Evolutionary conservation across 1,284 basidiomycete genomes (phyloP).

Genomic region (Stygiomarasmius scandens): DNA sequence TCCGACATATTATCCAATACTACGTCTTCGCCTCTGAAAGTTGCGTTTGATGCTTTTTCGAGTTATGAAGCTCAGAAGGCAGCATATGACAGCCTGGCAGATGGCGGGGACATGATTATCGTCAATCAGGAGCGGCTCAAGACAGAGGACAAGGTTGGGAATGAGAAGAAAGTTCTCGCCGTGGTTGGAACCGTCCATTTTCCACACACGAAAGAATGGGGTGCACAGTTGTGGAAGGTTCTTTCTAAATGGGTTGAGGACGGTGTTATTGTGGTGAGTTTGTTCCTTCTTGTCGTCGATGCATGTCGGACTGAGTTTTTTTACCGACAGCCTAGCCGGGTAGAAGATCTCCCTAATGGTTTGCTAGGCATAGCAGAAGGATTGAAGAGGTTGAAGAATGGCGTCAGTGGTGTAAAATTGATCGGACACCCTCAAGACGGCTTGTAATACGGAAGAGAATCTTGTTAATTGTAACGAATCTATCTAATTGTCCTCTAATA

Average conservation of each 20-base stretch:
- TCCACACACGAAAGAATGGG: constrained; percentile 3
- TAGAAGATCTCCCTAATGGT: constrained; percentile 9
- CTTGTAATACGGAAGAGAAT: too few species aligned
- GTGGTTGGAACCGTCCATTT: constrained; percentile 6
- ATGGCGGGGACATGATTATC: constrained; percentile 4
- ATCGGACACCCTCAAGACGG: constrained; percentile 11
- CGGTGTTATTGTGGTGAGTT: constrained; percentile 3
- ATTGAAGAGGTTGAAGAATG: constrained; percentile 7
- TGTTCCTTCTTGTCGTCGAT: neutral
- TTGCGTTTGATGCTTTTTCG: constrained; percentile 4
- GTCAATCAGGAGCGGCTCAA: neutral
- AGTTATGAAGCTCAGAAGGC: constrained; percentile 7
- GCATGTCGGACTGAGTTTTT: neutral
- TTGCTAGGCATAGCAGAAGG: constrained; percentile 2
- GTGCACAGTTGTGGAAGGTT: neutral
- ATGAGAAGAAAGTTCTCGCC: constrained; percentile 5
- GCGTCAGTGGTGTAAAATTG: constrained; percentile 11
- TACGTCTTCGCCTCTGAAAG: too few species aligned
- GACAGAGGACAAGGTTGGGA: neutral
- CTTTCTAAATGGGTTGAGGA: constrained; percentile 5
- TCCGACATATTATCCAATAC: neutral
- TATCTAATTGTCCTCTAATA: too few species aligned
- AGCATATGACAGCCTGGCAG: neutral
- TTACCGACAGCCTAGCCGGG: neutral
- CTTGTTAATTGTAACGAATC: too few species aligned